phyloP scores from a whole-genome alignment of 2,329 filamentous ascomycete genomes.

The Beauveria australis region DNA sequence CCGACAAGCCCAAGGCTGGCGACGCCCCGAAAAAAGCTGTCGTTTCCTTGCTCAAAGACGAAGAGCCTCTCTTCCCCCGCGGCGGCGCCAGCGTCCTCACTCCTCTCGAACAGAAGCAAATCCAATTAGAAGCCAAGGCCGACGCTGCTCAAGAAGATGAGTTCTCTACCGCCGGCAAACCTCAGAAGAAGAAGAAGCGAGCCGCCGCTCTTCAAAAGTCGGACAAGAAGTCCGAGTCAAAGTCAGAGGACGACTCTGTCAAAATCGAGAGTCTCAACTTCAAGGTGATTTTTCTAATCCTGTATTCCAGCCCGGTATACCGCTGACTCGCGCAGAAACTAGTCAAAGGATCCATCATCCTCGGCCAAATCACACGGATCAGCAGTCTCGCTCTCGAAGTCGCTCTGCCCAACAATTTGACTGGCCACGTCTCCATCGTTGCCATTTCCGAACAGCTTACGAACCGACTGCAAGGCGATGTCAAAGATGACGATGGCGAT shows the following conservation, averaged over 20 bases:
- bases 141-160: constrained; percentile 87
- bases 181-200: constrained; percentile 45
- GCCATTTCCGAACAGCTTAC: constrained; percentile 78
- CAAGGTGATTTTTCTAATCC: constrained; percentile 49
- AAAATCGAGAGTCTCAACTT: constrained; percentile 83
- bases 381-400: constrained; percentile 71
- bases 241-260: constrained; percentile 44
- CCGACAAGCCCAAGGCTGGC: constrained; percentile 17
- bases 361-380: constrained; percentile 79
- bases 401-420: constrained; percentile 85
- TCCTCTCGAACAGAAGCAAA: constrained; percentile 91
- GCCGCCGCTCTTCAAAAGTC: constrained; percentile 45
- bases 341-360: constrained; percentile 74
- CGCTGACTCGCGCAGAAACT: constrained; percentile 51
- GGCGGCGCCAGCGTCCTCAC: constrained; percentile 87
- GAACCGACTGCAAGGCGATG: constrained; percentile 62
- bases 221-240: constrained; percentile 41
- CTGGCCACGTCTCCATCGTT: constrained; percentile 84
- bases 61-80: constrained; percentile 85
- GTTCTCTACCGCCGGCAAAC: constrained; percentile 41
- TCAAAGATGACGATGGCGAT: constrained; percentile 41
- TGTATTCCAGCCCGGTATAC: constrained; percentile 6
- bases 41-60: constrained; percentile 53
- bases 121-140: constrained; percentile 83
- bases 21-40: constrained; percentile 26